Conservation (phyloP, 108 stramenopile genomes). For the Thalassiosira profunda region DNA sequence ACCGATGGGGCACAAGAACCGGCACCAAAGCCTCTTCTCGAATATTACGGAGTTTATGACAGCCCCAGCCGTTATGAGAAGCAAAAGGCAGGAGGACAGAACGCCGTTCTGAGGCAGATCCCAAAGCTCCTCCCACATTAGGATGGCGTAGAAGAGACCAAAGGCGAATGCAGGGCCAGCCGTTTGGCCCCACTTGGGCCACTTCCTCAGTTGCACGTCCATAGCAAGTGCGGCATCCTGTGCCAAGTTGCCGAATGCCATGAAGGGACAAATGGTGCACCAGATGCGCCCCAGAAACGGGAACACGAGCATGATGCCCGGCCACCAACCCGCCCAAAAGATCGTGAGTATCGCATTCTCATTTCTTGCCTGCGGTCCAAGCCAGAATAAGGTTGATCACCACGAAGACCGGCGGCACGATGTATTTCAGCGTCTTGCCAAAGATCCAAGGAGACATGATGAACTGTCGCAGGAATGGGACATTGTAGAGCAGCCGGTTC, state of each 20-base stretch:
- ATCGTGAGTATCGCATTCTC: constrained; percentile 41
- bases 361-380: constrained; percentile 42
- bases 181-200: constrained; percentile 38
- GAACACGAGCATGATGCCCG: constrained; percentile 41
- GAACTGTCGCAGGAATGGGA: constrained; percentile 28
- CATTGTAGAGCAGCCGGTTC: constrained; percentile 23
- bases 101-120: constrained; percentile 27
- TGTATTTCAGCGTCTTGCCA: constrained; percentile 31
- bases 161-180: constrained; percentile 40
- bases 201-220: constrained; percentile 42
- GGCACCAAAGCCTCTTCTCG: constrained; percentile 43
- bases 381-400: constrained; percentile 7
- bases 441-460: constrained; percentile 42
- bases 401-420: constrained; percentile 26
- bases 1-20: constrained; percentile 40
- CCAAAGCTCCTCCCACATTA: constrained; percentile 52
- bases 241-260: constrained; percentile 37
- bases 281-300: constrained; percentile 45
- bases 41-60: constrained; percentile 28
- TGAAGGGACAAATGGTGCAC: constrained; percentile 50
- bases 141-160: constrained; percentile 36
- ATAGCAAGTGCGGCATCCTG: constrained; percentile 25
- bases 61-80: constrained; percentile 43
- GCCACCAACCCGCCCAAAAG: constrained; percentile 59
- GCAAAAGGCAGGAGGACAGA: constrained; percentile 34